Conservation (phyloP, 1,284 basidiomycete species). For the Cutaneotrichosporon dermatis region DNA sequence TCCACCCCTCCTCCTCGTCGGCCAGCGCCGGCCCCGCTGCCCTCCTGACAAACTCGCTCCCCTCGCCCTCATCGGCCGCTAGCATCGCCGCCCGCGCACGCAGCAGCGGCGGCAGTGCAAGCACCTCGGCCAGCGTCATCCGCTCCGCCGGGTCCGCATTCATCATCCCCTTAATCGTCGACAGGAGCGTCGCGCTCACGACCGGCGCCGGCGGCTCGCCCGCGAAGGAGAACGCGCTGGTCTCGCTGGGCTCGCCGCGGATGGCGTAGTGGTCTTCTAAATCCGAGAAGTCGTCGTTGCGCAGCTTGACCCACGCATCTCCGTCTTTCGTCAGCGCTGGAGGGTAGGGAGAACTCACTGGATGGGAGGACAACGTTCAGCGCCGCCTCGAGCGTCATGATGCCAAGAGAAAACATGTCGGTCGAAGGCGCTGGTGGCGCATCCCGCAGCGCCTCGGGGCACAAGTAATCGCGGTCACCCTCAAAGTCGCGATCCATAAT, state of each 20-base stretch:
- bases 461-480: constrained; percentile 94
- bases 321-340: constrained; percentile 28
- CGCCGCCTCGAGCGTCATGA: constrained; percentile 88
- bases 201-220: constrained; percentile 20
- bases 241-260: constrained; percentile 11
- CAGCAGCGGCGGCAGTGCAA: constrained; percentile 58
- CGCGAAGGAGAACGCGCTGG: background rate
- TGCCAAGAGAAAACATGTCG: constrained; percentile 92
- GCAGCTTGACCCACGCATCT: constrained; percentile 88
- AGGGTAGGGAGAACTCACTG: constrained; percentile 59
- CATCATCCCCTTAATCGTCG: constrained; percentile 72
- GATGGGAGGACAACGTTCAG: constrained; percentile 92
- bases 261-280: constrained; percentile 56
- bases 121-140: constrained; percentile 57
- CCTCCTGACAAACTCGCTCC: constrained; percentile 4
- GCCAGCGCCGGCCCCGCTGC: constrained; percentile 20
- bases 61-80: constrained; percentile 3
- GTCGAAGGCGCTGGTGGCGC: constrained; percentile 83
- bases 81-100: constrained; percentile 53
- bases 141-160: constrained; percentile 61
- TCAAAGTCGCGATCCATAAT: constrained; percentile 57
- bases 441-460: constrained; percentile 82
- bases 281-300: constrained; percentile 86
- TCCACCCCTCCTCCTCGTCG: constrained; percentile 20
- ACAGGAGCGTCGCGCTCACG: constrained; percentile 62